Evolutionary conservation across 2,329 filamentous ascomycete genomes (phyloP), one percentile per base, ranked within the genome.

Genomic region (Zopfia rhizophila): DNA sequence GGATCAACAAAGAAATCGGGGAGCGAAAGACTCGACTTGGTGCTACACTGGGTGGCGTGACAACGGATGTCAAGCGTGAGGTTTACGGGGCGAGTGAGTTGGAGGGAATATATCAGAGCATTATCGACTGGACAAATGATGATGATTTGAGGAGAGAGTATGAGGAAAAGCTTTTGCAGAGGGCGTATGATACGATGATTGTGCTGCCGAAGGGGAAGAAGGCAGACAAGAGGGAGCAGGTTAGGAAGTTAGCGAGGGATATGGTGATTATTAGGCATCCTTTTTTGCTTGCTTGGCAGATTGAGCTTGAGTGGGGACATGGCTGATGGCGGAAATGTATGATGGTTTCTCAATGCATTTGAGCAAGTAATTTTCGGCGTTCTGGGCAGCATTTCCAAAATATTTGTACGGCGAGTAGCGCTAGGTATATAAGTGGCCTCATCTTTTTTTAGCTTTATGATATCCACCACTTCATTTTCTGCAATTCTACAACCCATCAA

Each of bases 241-340:
- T 96, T 0, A 74, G 88, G 61, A 87, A 88, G 48, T 77, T 94
- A 39, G 91, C 93, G 1, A 85, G 87, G 53, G 94, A 93, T 51
- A 96, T 99, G 89, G 93, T 99, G 50, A 89, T 96, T 48, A 94
- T 99, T 68, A 92, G 93, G 60, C 91, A 97, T 60, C 90, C 91
- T 0, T 96, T 88, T 72, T 84, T 87, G 53, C 79, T 95, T 12
- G 94, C 94, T 0, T 99, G 95, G 95, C 88, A 91, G 60, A 87
- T 97, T 50, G 82, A 89, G 21, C 79, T 99, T 47, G 90, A 97
- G 65, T 97, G 93, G 89, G 89, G 57, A 92, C 59, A 6, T 35
- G 62, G 5, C 46, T 68, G 45, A 63, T 65, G n/a, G 52, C 66
- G 0, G 63, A 65, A 32, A 58, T 58, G n/a, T 56, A 61, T 45